A percentile compares a stretch with the other conserved stretches of the same genome.
Conservation (phyloP, 345 rosid species). For the Lenwebbia sp. region DNA sequence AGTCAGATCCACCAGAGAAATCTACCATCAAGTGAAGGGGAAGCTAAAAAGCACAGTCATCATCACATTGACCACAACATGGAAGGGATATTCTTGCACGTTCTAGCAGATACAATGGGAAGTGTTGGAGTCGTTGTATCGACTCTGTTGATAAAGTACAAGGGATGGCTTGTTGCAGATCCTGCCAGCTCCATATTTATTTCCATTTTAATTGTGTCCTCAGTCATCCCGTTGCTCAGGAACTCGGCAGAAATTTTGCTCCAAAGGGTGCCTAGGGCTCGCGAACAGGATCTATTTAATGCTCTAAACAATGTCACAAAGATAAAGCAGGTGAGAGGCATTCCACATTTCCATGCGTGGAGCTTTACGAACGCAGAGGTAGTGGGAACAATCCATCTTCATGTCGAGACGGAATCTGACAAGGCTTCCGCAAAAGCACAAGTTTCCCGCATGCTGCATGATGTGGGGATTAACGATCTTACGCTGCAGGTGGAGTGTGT, state of each 20-base stretch:
- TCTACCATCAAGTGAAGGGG: not conserved
- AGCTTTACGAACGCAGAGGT: conserved; percentile 76
- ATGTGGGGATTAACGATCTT: conserved; percentile 82
- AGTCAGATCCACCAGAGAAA: not conserved
- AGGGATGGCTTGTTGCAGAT: conserved; percentile 98
- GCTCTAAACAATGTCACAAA: conserved; percentile 43
- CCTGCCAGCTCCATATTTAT: conserved; percentile 96
- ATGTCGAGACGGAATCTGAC: conserved; percentile 51
- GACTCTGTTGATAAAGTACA: conserved; percentile 89
- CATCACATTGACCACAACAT: conserved; percentile 92
- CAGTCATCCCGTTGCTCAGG: conserved; percentile 88
- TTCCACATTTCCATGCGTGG: conserved; percentile 81
- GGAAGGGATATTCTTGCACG: conserved; percentile 98
- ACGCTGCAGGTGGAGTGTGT: conserved; percentile 66
- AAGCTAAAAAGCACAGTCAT: conserved; percentile 9
- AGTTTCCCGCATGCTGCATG: conserved; percentile 46
- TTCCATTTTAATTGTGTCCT: conserved; percentile 63
- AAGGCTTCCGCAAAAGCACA: conserved; percentile 38
- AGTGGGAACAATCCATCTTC: conserved; percentile 78
- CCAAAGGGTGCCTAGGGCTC: conserved; percentile 78
- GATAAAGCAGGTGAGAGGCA: conserved; percentile 45
- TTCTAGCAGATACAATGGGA: conserved; percentile 93
- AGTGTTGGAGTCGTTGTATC: conserved; percentile 94
- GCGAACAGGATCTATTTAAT: conserved; percentile 41
- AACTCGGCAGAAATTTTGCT: conserved; percentile 88